Base-by-base conservation (phyloP, 148 eudicot genomes). In the Cornus kousa region DNA sequence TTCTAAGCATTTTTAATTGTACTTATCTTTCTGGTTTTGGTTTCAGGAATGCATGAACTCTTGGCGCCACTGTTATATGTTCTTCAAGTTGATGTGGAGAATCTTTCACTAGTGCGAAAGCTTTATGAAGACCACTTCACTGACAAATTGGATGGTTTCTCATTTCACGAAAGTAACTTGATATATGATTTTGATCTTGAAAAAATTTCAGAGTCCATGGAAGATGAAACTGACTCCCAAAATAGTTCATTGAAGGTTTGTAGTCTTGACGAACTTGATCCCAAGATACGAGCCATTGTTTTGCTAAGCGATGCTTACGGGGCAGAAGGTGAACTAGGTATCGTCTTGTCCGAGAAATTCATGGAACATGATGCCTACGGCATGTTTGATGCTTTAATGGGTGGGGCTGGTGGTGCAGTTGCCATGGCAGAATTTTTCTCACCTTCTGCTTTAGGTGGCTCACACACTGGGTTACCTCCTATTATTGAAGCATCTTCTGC, bases 261-360 rank as follows among this genome's bases (percentile, higher is more conserved):
- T 33, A 88, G 79, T 79, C 85, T 83, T 70, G 81, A 83, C 73
- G 91, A 91, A 67, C 97, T 96, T 74, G 92, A 93, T 83, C 91
- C 93, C 28, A 83, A 74, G 67, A 74, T 89, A 78, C 99, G 87
- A 85, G 81, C 86, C 43, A 88, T 93, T 83, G 87, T 96, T 78
- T 77, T 86, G 71, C 82, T 96, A 57, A 90, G 91, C 78, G 99
- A 96, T 86, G 94, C 97, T 72, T 96, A 96, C 83, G 99, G 99
- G 75, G 94, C 98, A 35, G 99, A 96, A 85, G 99, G 99, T 77
- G 98, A 96, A 85, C 91, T 96, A 79, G 99, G 99, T 75, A 81
- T 88, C 76, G 87, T 96, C 50, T 80, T 96, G 75, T 96, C 99
- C 5, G 97, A 93, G 73, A 93, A 89, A 82, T 96, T 92, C 79